A percentile compares a stretch with the other conserved stretches of the same genome.
phyloP scores from a whole-genome alignment of 768 basidiomycete species.

The Arthromyces matolae region DNA sequence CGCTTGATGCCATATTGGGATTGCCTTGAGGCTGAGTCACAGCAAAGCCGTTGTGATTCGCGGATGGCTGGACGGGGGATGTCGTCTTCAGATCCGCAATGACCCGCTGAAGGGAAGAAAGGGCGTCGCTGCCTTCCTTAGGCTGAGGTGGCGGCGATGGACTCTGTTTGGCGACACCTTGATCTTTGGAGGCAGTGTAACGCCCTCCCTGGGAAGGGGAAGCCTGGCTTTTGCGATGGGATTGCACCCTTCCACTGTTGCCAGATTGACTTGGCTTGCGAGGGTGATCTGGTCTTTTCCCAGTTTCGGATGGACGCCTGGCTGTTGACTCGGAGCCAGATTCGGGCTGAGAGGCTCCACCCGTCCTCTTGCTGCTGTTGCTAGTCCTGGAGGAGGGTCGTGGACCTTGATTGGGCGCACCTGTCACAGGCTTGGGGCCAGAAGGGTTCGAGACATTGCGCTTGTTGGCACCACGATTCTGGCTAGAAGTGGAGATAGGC shows the following conservation, averaged over 20 bases:
- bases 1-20: slow-evolving; percentile 60
- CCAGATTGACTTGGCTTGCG: slow-evolving; percentile 52
- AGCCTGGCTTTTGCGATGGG: slow-evolving; percentile 54
- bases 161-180: slow-evolving; percentile 42
- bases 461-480: slow-evolving; percentile 51
- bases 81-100: slow-evolving; percentile 92
- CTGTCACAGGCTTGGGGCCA: slow-evolving; percentile 41
- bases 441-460: slow-evolving; percentile 51
- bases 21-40: slow-evolving; percentile 45
- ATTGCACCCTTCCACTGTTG: slow-evolving; percentile 42
- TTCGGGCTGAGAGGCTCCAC: slow-evolving; percentile 44
- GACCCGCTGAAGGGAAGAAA: slow-evolving; percentile 87
- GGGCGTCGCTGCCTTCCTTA: slow-evolving; percentile 71
- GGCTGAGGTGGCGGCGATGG: slow-evolving; percentile 43
- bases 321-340: slow-evolving; percentile 71
- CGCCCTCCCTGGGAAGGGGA: slow-evolving; percentile 59
- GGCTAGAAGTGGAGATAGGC: slow-evolving; percentile 41
- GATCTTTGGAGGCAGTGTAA: slow-evolving; percentile 38
- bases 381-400: slow-evolving; percentile 64
- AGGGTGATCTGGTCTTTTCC: slow-evolving; percentile 50
- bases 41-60: slow-evolving; percentile 39
- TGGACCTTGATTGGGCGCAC: slow-evolving; percentile 38
- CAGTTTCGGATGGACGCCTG: slow-evolving; percentile 53
- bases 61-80: slow-evolving; percentile 54
- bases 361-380: slow-evolving; percentile 52